Base-by-base conservation (phyloP, 495 filamentous ascomycete species). In the Talaromyces borbonicus region DNA sequence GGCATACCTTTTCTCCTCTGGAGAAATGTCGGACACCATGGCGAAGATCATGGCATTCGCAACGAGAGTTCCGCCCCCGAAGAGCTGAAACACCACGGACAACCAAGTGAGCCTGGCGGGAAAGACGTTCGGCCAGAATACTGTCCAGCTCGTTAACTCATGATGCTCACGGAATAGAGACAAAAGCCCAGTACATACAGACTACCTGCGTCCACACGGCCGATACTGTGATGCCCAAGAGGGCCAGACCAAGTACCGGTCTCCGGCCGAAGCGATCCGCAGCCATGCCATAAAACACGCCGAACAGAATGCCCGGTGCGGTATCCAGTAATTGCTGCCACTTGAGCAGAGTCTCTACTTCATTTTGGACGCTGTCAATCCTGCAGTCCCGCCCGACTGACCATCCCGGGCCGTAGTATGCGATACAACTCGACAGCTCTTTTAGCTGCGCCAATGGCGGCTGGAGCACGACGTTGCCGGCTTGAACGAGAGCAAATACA, bases 221-320 rank as follows among this genome's bases (percentile, higher is more conserved):
- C 6, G 73, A 65, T 15, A 76, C 39, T 0, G 73, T 62, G 16
- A 85, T 68, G 36, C 83, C 83, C 27, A 68, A 43, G 8, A 85
- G 61, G 0, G 79, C 81, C 47, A 69, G 62, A 11, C 80, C 73
- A 5, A 85, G 71, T 2, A 84, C 72, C 7, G 82, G 83, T 48
- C 81, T 84, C 25, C 83, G 70, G 16, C 83, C 83, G 46, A 77
- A 60, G 22, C 73, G 71, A 56, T 87, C 83, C n/a, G 82, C 67
- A 4, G 74, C 73, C 35, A 60, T 63, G 32, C 83, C 83, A 79
- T 82, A 87, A 49, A 59, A 60, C 18, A 74, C 43, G n/a, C 43
- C 43, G 18, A 46, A 46, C 19, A 46, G 8, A 35, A 46, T 46
- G 3, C 43, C 43, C 6, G 43, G 43, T 22, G 27, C 43, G 2